Base-by-base conservation (phyloP, 768 basidiomycete species). In the Tulasnella sp. region DNA sequence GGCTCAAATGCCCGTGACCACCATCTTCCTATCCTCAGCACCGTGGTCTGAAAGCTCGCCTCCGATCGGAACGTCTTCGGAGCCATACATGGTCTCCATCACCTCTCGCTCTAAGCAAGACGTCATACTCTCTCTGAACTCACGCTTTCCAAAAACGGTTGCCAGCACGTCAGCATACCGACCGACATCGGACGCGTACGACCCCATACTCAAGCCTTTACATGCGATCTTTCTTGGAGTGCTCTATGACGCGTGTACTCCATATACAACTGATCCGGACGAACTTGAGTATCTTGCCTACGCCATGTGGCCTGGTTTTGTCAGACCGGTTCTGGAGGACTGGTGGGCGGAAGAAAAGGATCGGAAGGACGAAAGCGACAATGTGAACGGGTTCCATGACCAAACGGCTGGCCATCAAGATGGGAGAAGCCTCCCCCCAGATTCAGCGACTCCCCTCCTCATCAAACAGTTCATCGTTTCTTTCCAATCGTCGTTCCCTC, bases 291-390 rank as follows among this genome's bases (percentile, higher is more conserved):
- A 93, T 76, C 84, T 94, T 35, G 86, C 89, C 2, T 87, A 89
- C 0, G 89, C 92, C 6, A 84, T 88, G 26, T 94, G 92, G 91
- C 90, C 91, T 0, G 89, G 87, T 1, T 93, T 92, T 75, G 84
- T 89, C 0, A 84, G 87, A 69, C 91, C 91, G 0, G 77, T 93
- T 16, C 77, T 91, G 7, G 86, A 86, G 68, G 85, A 86, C 37
- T 77, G 77, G 76, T 67, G 42, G 37, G 63, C 62, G 1, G n/a
- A 14, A 11, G 35, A 72, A 26, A n/a, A 63, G 26, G 35, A 1
- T 16, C 14, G 17, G 16, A 12, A 39, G 11, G 62, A 7, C 12
- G n/a, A n/a, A 16, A 35, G 16, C 19, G 34, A 42, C 16, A 37
- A 69, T 35, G 67, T 17, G n/a, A 69, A 1, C n/a, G 34, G 17